A percentile compares a stretch with the other conserved stretches of the same genome.
These are phyloP conservation scores for Picea sitchensis DNA, from an alignment of 75 land plant species.

Conservation along the genomic window DNA sequence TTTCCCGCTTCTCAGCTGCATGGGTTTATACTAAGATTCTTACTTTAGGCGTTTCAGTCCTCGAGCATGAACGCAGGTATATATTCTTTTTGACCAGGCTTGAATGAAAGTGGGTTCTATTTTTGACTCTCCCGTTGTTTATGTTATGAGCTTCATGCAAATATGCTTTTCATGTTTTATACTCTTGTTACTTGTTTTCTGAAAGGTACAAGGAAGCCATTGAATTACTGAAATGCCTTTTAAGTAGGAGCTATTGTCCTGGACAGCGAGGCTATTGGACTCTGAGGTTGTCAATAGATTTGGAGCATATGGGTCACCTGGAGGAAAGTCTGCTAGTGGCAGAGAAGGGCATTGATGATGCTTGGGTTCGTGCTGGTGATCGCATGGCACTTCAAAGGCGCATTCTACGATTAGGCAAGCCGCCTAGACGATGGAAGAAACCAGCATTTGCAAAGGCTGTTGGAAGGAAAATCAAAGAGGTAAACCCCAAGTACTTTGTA, in stretches of 20 bases:
- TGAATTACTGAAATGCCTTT: slow-evolving; percentile 51
- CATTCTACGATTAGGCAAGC: slow-evolving; percentile 77
- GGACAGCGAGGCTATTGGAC: slow-evolving; percentile 94
- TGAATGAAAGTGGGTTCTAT: not conserved
- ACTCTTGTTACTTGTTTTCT: not conserved
- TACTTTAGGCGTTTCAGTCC: slow-evolving; percentile 74
- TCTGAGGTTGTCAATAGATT: slow-evolving; percentile 74
- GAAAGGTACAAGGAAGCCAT: slow-evolving; percentile 76
- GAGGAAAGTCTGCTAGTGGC: slow-evolving; percentile 81
- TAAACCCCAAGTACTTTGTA: slow-evolving; percentile 10
- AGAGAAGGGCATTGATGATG: slow-evolving; percentile 69
- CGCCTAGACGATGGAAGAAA: slow-evolving; percentile 88
- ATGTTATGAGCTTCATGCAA: not conserved
- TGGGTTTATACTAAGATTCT: slow-evolving; percentile 75
- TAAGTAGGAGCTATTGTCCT: slow-evolving; percentile 35
- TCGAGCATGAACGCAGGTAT: slow-evolving; percentile 77
- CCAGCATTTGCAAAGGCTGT: slow-evolving; percentile 64
- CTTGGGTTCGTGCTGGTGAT: slow-evolving; percentile 86
- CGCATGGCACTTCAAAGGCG: slow-evolving; percentile 82
- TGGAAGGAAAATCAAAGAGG: slow-evolving; percentile 58
- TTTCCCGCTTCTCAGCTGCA: slow-evolving; percentile 63
- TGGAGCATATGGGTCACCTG: slow-evolving; percentile 71
- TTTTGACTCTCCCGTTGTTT: not conserved
- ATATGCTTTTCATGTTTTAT: not conserved
- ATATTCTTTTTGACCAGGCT: not conserved